Conservation (phyloP, 1,284 basidiomycete genomes). For the Ustilago nuda region DNA sequence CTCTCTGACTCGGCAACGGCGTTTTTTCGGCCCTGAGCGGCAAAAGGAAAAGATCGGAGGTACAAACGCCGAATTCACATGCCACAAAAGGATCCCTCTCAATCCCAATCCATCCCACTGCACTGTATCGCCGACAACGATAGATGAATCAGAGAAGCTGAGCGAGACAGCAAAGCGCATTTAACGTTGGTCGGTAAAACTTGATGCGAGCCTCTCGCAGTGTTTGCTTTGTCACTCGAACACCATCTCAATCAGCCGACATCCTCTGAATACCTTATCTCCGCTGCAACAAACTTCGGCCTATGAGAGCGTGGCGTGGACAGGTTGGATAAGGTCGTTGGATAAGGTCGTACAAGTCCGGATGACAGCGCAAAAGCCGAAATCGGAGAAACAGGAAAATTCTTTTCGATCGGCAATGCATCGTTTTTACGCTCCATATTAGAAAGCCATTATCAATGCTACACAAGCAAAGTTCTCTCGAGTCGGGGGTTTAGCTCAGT, state of each 20-base stretch:
- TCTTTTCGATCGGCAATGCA: slow-evolving; percentile 1
- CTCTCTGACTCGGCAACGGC: neutral
- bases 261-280: neutral
- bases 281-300: neutral
- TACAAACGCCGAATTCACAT: neutral
- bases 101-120: neutral
- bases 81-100: neutral
- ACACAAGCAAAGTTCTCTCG: too few relatives aligned
- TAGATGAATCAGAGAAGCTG: neutral
- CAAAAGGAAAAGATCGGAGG: neutral
- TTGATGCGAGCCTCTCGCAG: neutral
- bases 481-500: slow-evolving; percentile 62
- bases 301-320: neutral
- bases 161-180: too few relatives aligned
- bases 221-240: too few relatives aligned
- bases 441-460: too few relatives aligned
- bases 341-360: neutral
- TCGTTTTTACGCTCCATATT: neutral
- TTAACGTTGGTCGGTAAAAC: neutral
- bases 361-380: slow-evolving; percentile 6
- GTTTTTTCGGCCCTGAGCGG: neutral
- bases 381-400: slow-evolving; percentile 27
- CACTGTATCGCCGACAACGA: neutral
- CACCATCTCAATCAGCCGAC: neutral
- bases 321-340: too few relatives aligned